Conservation (phyloP, 2,329 filamentous ascomycete genomes). For the Fusarium aywerte region DNA sequence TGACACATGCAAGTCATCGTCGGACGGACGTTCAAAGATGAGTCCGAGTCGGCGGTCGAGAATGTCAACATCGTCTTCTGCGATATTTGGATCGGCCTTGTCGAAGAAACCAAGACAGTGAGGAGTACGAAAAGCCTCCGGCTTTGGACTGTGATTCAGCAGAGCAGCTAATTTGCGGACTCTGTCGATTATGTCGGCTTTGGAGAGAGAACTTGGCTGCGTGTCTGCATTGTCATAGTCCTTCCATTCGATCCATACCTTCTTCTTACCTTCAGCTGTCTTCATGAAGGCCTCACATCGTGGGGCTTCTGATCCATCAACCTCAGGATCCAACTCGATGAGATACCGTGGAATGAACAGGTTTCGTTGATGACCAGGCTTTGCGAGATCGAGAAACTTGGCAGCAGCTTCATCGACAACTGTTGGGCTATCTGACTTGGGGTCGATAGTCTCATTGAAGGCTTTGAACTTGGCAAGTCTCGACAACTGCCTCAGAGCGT, state of each 20-base stretch:
- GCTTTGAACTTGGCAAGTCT: constrained; percentile 63
- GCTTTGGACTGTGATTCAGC: constrained; percentile 59
- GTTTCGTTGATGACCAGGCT: constrained; percentile 47
- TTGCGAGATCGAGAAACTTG: constrained; percentile 54
- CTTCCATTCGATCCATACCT: constrained; percentile 64
- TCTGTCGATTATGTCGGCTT: constrained; percentile 56
- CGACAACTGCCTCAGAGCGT: constrained; percentile 55
- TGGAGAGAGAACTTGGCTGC: constrained; percentile 53
- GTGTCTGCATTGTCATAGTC: constrained; percentile 56
- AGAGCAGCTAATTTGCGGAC: constrained; percentile 61
- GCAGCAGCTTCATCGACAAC: constrained; percentile 52
- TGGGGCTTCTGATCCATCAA: constrained; percentile 50
- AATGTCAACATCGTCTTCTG: constrained; percentile 55
- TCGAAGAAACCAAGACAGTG: constrained; percentile 64
- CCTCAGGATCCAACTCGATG: constrained; percentile 49
- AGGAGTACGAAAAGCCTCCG: constrained; percentile 61
- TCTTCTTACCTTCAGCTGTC: constrained; percentile 50
- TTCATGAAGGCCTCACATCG: constrained; percentile 56
- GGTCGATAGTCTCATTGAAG: constrained; percentile 60
- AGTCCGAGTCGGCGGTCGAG: constrained; percentile 61
- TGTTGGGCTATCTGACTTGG: constrained; percentile 45
- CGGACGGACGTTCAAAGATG: constrained; percentile 62
- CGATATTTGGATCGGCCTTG: constrained; percentile 51
- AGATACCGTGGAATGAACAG: constrained; percentile 52
- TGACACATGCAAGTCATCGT: constrained; percentile 50